Base-by-base conservation (phyloP, 106 monocot species). In the Dendrobium catenatum region DNA sequence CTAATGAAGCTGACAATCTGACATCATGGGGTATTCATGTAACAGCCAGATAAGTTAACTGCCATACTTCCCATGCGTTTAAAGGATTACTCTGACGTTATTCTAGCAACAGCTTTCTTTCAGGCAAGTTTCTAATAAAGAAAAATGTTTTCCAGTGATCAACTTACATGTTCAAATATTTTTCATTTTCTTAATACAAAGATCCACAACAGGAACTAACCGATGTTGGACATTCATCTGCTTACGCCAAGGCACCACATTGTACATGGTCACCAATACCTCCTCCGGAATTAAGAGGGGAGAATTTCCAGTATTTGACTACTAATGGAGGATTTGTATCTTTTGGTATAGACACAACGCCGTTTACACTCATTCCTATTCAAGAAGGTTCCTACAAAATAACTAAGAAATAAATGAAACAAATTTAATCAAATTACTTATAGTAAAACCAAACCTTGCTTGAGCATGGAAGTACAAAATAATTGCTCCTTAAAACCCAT, bases 201-300 rank as follows among this genome's bases (percentile, higher is more conserved):
- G 33, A 78, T 83, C 78, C 0, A 33, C n/a, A 9, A 72, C 81
- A 93, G 93, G 93, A 93, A 78, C 84, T 93, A 20, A 83, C 79
- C 47, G 91, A 91, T 56, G 72, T 85, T 4, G 86, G 89, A 10
- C 43, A 80, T 55, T 84, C 83, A 79, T 74, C 80, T 27, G 55
- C 80, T 72, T 86, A 37, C 54, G 15, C 79, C 20, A 91, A 86
- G 81, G 87, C 87, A 75, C 89, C 90, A 37, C 66, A 20, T 41
- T 93, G 90, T 84, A 87, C 85, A 19, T 93, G 93, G 93, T 91
- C 93, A 48, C 93, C 91, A 27, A 93, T 93, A 64, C 93, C 93
- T 79, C 91, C 93, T 79, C 81, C 81, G 15, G 87, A 91, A 72
- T 72, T 93, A 84, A 87, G 90, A 83, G 91, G 93, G 59, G 89